phyloP scores from a whole-genome alignment of 495 filamentous ascomycete genomes.

The Neurospora sublineolata region DNA sequence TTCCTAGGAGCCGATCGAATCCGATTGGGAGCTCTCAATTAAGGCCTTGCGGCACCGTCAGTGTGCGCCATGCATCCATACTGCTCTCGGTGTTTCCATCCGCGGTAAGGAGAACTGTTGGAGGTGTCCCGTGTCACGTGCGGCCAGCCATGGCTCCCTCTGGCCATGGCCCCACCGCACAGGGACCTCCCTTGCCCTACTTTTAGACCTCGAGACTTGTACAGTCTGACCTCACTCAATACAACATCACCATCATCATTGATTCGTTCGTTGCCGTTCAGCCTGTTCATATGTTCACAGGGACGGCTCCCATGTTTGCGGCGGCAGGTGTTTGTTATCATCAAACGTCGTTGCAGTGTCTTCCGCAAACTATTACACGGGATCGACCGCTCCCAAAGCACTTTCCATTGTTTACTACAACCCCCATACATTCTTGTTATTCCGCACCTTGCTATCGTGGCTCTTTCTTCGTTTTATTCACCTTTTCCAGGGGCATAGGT shows the following conservation, averaged over 20 bases:
- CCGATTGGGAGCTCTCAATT: no score
- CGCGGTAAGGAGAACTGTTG: background rate
- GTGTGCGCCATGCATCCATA: no score
- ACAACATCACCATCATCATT: background rate
- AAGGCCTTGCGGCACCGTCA: no score
- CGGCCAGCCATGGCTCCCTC: no score
- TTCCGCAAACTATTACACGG: background rate
- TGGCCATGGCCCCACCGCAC: no score
- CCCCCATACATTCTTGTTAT: no score
- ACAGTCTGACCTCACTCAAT: background rate
- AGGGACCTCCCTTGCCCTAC: background rate
- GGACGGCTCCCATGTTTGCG: background rate
- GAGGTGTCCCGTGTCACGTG: background rate
- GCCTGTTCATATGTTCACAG: background rate
- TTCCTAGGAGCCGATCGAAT: no score
- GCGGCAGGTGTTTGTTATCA: background rate
- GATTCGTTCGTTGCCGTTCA: background rate
- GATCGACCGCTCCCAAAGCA: background rate
- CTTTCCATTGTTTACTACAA: background rate
- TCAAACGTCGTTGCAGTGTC: background rate
- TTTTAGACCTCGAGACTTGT: background rate
- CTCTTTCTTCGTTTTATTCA: no score
- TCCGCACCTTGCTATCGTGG: no score
- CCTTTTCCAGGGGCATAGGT: no score
- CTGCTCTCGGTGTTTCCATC: no score